These are phyloP conservation scores for Marchantia paleacea DNA, from an alignment of 225 moss, liverwort and hornwort genomes.

Conservation along the genomic window DNA sequence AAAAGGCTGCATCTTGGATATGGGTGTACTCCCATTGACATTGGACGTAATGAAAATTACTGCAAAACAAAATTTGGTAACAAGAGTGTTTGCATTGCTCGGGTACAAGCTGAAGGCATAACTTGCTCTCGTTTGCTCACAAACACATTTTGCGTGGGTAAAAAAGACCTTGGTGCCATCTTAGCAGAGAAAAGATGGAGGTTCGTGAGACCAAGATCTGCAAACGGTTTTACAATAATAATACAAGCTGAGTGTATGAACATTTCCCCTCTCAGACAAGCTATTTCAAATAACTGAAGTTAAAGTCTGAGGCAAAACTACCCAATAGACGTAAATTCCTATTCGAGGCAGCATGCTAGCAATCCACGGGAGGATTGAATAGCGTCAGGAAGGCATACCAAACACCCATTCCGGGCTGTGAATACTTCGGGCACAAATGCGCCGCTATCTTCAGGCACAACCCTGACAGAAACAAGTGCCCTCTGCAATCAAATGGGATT, in stretches of 20 bases:
- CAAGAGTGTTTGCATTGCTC: not conserved
- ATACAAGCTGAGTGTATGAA: constrained; percentile 38
- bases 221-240: constrained; percentile 32
- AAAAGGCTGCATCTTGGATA: no score
- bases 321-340: constrained; percentile 17
- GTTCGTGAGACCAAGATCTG: constrained; percentile 22
- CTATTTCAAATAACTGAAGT: constrained; percentile 25
- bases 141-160: constrained; percentile 16
- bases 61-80: constrained; percentile 11
- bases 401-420: constrained; percentile 23
- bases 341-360: constrained; percentile 19
- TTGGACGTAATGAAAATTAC: not conserved
- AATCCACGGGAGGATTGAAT: constrained; percentile 5
- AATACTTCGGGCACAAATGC: constrained; percentile 25
- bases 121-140: constrained; percentile 18
- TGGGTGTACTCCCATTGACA: no score
- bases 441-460: constrained; percentile 14
- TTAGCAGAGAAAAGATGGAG: constrained; percentile 14
- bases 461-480: constrained; percentile 26
- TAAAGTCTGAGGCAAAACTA: constrained; percentile 27
- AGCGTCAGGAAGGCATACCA: constrained; percentile 25
- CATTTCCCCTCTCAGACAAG: constrained; percentile 28
- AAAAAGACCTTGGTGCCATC: constrained; percentile 24
- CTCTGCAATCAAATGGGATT: constrained; percentile 30
- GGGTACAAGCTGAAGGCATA: constrained; percentile 11